Evolutionary conservation across 257 asterid species (phyloP), one percentile per base, ranked within the genome.

Genomic region (Salvia hispanica): DNA sequence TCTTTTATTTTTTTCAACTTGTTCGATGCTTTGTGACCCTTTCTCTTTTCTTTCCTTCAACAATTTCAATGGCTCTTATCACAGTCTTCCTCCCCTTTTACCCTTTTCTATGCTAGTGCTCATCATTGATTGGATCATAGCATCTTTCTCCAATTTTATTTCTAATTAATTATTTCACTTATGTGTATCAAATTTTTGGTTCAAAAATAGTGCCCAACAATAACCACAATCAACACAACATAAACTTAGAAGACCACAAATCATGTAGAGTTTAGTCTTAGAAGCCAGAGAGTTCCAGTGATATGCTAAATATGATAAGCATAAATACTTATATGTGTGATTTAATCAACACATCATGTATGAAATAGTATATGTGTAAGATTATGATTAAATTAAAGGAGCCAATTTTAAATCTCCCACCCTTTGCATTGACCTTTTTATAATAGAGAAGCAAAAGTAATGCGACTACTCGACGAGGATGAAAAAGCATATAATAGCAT

Each of bases 381-480:
- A n/a, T n/a, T n/a, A n/a, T n/a, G 31, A 25, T 25, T 28, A 31
- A 28, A 55, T 28, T 5, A 11, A 8, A 28, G 61, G 36, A 25
- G 31, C 31, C 31, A 25, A 25, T 25, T 25, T 25, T 0, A 59
- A 16, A 25, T 25, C 31, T 48, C 21, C 15, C 50, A 21, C 44
- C 28, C 59, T 13, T 47, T 5, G 57, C 28, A 10, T 62, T 53
- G 56, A 64, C 47, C 73, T 67, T 9, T 75, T 75, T 25, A 57
- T 51, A 64, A 31, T 44, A 12, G 11, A 36, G 58, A 66, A 73
- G 67, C 70, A 62, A 68, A 68, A 75, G 28, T 63, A 80, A 75
- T 77, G 96, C 86, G 91, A 86, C 94, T 71, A 79, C 94, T 82
- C 89, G 95, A 86, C 79, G 74, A 57, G 73, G 94, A 72, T 62